Base-by-base conservation (phyloP, 2,329 filamentous ascomycete genomes). In the Shiraia bambusicola region DNA sequence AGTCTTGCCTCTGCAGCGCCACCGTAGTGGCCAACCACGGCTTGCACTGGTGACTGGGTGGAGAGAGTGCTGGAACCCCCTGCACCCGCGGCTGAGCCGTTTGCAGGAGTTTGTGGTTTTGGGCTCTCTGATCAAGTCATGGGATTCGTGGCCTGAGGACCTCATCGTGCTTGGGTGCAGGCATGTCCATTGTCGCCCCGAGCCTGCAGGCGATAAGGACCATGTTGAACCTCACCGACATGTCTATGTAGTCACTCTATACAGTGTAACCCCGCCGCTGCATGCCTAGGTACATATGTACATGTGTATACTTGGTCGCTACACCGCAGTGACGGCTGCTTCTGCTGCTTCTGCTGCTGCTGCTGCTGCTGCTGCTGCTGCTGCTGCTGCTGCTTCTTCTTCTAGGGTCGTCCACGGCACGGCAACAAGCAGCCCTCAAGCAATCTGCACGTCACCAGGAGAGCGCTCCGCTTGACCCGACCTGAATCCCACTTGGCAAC, bases 61-160 rank as follows among this genome's bases (percentile, higher is more conserved):
- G 49, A 34, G 34, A n/a, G n/a, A n/a, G n/a, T n/a, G n/a, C n/a
- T n/a, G n/a, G n/a, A n/a, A n/a, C n/a, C 44, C 54, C 50, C 19
- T 22, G 45, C 45, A 42, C 33, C 53, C 54, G 61, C 61, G 57
- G 60, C 61, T 59, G 54, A 57, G 54, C 47, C 32, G 60, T 58
- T 56, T 59, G 56, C 52, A 58, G 56, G 49, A 57, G 52, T 47
- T 48, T 47, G 43, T 43, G 52, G 56, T 49, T 22, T 22, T 22
- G 36, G 43, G 54, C 49, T 31, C 34, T 28, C 8, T 8, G 19
- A 37, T 24, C 40, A 31, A 40, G 39, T 43, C 32, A 32, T 40
- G 38, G 27, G 39, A 40, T 41, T 43, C 37, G 48, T 47, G 40
- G 46, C 40, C 40, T 42, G 38, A 31, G 44, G 28, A 40, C 34